phyloP scores from a whole-genome alignment of 2,329 filamentous ascomycete genomes.

The Camillea tinctor region DNA sequence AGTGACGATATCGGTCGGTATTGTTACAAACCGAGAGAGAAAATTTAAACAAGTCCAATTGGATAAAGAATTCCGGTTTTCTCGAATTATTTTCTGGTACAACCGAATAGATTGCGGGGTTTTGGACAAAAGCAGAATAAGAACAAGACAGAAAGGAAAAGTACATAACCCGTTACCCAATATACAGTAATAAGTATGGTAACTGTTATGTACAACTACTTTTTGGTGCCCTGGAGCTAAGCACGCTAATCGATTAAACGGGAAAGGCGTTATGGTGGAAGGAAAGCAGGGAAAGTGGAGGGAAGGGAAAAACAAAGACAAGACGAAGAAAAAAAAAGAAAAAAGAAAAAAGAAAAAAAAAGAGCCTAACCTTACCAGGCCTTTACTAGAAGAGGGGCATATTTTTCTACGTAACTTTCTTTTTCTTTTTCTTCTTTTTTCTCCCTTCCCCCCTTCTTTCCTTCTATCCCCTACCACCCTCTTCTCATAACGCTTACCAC shows the following conservation, averaged over 20 bases:
- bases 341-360: no score
- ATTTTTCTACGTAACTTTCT: no score
- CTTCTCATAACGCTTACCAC: no score
- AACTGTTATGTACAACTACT: background rate
- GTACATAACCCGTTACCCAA: background rate
- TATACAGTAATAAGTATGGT: background rate
- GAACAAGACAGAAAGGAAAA: background rate
- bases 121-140: slow-evolving; percentile 2
- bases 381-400: no score
- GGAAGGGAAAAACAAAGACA: no score
- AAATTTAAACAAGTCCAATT: slow-evolving; percentile 19
- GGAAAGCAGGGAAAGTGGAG: background rate
- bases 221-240: no score
- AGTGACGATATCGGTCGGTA: slow-evolving; percentile 31
- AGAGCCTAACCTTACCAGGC: no score
- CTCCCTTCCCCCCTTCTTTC: background rate
- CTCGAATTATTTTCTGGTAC: slow-evolving; percentile 20
- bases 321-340: no score
- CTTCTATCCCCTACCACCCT: no score
- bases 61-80: slow-evolving; percentile 20
- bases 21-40: slow-evolving; percentile 25
- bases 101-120: slow-evolving; percentile 27
- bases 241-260: background rate
- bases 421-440: no score
- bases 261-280: background rate